Base-by-base conservation (phyloP, 805 yeast species). In the Jamesozyma lodderae region DNA sequence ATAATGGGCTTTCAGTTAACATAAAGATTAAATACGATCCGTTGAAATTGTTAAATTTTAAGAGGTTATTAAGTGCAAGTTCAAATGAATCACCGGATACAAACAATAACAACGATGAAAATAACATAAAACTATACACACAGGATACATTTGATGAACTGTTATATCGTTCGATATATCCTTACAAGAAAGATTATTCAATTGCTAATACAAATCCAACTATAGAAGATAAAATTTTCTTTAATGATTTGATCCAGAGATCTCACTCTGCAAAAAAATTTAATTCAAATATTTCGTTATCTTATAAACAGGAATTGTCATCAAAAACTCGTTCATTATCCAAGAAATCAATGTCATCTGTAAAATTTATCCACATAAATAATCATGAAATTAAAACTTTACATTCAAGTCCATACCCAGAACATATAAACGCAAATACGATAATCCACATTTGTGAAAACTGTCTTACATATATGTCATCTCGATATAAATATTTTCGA, bases 351-450 rank as follows among this genome's bases (percentile, higher is more conserved):
- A 31, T 18, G 67, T 70, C 47, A 7, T 25, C 44, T 41, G 71
- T 82, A 30, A 68, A 72, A 35, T 73, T 73, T 40, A 78, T 88
- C 18, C 86, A 79, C 49, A 77, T 88, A 46, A 74, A 86, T 25
- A 71, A 72, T 31, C 74, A 63, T 57, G 87, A 81, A 54, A 83
- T 92, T 20, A 82, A 81, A 43, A 84, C 96, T 0, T 86, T 96
- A 95, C 88, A 83, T 59, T 75, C 83, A 3, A 79, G 96, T 0
- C 97, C 97, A 1, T 92, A 84, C 55, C 96, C 97, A 0, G 87
- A 82, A 43, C 92, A 84, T 52, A 84, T 77, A 52, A 74, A 84
- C 30, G 69, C 69, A 22, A 72, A 77, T 33, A 65, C 66, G 30
- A 70, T 77, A 2, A 63, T 92, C 33, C 79, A 78, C 52, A 71